A percentile compares a stretch with the other conserved stretches of the same genome.
Evolutionary conservation across 2,329 filamentous ascomycete genomes (phyloP).

Genomic region (Fusarium brachygibbosum): DNA sequence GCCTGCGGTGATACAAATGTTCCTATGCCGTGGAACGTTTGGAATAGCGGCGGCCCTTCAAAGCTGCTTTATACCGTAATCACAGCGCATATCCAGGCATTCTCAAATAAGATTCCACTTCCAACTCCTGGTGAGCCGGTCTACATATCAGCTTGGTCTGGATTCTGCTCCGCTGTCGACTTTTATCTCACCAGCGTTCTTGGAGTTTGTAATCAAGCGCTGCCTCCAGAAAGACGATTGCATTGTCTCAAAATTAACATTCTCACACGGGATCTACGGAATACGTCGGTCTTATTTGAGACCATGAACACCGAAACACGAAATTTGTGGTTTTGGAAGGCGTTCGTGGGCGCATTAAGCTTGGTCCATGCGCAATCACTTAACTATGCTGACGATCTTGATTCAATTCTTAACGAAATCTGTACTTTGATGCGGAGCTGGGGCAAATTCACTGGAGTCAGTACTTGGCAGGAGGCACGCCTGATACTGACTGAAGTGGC

Average conservation of each 20-base stretch:
- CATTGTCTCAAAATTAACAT: not conserved
- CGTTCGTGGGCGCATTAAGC: not conserved
- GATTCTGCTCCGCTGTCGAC: not conserved
- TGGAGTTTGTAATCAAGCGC: not conserved
- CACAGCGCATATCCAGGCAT: not conserved
- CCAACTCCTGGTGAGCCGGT: not conserved
- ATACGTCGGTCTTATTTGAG: not conserved
- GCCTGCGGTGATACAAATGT: not conserved
- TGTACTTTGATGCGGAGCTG: not conserved
- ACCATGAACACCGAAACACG: not conserved
- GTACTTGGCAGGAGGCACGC: not conserved
- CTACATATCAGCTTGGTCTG: not conserved
- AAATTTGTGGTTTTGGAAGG: conserved; percentile 1
- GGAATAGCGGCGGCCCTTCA: not conserved
- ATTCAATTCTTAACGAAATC: not conserved
- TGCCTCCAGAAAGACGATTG: not conserved
- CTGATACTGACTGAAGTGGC: rapidly evolving
- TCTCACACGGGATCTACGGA: not conserved
- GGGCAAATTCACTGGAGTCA: not conserved
- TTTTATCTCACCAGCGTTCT: not conserved
- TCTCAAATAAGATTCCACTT: not conserved
- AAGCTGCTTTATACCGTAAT: not conserved
- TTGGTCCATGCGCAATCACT: not conserved
- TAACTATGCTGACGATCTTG: not conserved
- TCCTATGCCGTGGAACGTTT: not conserved